Evolutionary conservation across 768 basidiomycete species (phyloP), one percentile per base, ranked within the genome.

Genomic region (Ramaria rubella): DNA sequence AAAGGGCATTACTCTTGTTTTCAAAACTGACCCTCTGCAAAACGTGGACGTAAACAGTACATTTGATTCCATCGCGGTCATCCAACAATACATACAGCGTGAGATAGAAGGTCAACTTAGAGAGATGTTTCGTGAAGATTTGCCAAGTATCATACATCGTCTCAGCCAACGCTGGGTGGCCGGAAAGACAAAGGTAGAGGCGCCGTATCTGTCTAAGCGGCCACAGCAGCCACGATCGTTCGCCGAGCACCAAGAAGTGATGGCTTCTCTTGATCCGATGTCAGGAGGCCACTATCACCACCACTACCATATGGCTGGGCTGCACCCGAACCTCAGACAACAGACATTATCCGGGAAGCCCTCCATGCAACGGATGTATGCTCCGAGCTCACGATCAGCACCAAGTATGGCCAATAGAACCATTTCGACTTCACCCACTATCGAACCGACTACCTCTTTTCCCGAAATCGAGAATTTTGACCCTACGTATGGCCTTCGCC

Each of bases 21-120:
- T 99, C 83, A 98, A 98, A 75, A 98, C 96, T 33, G 96, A 99
- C 71, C 96, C 96, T 1, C 80, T 99, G 36, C 94, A 99, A 72
- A 90, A 92, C 62, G 94, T 99, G 52, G 91, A 98, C 67, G 98
- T 99, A 68, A 94, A 89, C 71, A 90, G 87, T 69, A 97, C 94
- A 2, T 99, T 99, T 65, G 96, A 99, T 71, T 93, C 91, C 3
- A 95, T 99, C 60, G 92, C 90, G 45, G 94, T 97, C 61, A 96
- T 99, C 50, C 90, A 97, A 68, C 94, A 93, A 56, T 98, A 94
- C 70, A 93, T 99, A 58, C 96, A 98, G 69, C 82, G 85, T 57
- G 95, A 98, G 73, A 98, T 99, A 55, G 96, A 99, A 69, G 91
- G 86, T 0, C 95, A 97, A 69, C 76, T 99, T 29, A 80, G 96